A percentile compares a stretch with the other conserved stretches of the same genome.
These are phyloP conservation scores for Verbena officinalis DNA, from an alignment of 257 asterid genomes.

Conservation along the genomic window DNA sequence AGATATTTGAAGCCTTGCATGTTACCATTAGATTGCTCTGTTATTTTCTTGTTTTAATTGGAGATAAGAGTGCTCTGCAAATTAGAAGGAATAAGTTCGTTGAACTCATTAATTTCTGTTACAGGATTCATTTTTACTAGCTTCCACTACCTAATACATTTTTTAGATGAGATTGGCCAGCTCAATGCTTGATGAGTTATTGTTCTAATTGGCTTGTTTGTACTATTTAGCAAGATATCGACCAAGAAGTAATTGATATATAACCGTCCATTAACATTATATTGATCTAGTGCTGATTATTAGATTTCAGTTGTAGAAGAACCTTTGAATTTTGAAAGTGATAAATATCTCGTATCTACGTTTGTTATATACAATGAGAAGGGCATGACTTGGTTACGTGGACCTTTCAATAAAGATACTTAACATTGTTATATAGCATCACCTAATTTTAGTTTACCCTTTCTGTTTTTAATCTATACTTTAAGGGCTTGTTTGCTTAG, in stretches of 20 bases:
- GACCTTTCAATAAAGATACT: not conserved
- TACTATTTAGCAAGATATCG: constrained; percentile 3
- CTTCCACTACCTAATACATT: constrained; percentile 2
- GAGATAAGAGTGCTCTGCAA: not conserved
- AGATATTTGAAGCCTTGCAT: constrained; percentile 3
- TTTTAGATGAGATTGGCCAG: constrained; percentile 21
- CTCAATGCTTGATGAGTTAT: not conserved
- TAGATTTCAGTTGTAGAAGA: not conserved
- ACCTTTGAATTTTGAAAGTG: not conserved
- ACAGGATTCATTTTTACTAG: constrained; percentile 2
- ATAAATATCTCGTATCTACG: no score
- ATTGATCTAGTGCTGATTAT: not conserved
- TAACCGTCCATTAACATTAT: not conserved
- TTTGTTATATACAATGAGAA: not conserved
- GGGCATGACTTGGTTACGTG: not conserved
- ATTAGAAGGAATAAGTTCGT: not conserved
- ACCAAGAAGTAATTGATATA: constrained; percentile 9
- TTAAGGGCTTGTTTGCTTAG: not conserved
- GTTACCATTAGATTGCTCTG: not conserved
- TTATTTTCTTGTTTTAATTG: constrained; percentile 6
- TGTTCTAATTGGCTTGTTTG: constrained; percentile 12
- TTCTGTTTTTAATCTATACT: not conserved
- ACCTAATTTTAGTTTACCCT: not conserved
- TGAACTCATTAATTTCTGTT: not conserved
- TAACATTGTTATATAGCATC: not conserved